Conservation (phyloP, 768 basidiomycete species). For the Mrakia blollopis region DNA sequence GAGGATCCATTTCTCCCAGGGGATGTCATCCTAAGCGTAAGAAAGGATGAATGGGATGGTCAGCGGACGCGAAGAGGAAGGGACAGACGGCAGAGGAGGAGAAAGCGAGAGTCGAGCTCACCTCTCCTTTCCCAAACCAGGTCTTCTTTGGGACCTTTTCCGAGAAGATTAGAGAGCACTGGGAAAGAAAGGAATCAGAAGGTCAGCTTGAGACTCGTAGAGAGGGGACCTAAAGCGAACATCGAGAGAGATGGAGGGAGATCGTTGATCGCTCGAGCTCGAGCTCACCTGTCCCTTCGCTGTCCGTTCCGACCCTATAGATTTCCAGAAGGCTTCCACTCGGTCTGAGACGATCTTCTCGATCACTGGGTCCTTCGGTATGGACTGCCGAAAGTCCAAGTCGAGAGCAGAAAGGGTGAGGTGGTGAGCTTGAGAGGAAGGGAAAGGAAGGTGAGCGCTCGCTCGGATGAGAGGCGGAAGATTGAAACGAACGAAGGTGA, state of each 20-base stretch:
- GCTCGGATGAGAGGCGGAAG: not conserved
- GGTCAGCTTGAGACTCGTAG: not conserved
- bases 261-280: not conserved
- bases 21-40: not conserved
- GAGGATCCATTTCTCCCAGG: conserved; percentile 26
- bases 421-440: not conserved
- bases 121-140: conserved; percentile 22
- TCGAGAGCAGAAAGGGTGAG: too few relatives aligned
- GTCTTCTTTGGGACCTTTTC: conserved; percentile 20
- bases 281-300: conserved; percentile 11
- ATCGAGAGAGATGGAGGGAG: not conserved
- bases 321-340: conserved; percentile 6
- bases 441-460: not conserved
- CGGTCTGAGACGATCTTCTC: not conserved
- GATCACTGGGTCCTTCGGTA: conserved; percentile 16
- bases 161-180: conserved; percentile 20
- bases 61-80: not conserved
- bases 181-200: not conserved
- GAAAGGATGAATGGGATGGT: not conserved
- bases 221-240: not conserved
- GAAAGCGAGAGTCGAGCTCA: not conserved
- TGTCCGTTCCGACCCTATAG: conserved; percentile 11
- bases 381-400: not conserved
- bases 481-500: conserved; percentile 22
- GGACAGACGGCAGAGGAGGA: not conserved